phyloP scores from a whole-genome alignment of 495 filamentous ascomycete genomes.

The Xylaria grammica region DNA sequence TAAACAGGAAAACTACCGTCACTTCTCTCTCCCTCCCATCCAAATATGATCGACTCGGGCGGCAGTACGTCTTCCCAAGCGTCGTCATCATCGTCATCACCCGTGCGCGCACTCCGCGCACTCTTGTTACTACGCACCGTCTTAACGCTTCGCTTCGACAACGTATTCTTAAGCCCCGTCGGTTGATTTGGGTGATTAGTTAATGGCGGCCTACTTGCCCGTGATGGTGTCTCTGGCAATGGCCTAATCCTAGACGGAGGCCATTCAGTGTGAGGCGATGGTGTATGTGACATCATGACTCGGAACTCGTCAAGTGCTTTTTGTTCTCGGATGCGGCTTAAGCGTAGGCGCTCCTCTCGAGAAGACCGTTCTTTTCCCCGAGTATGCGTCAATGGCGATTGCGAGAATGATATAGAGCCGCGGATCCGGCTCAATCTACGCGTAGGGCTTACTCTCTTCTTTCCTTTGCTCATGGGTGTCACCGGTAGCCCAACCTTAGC shows the following conservation, averaged over 20 bases:
- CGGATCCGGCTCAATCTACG: slow-evolving; percentile 23
- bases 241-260: slow-evolving; percentile 22
- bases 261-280: slow-evolving; percentile 23
- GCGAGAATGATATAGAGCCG: slow-evolving; percentile 11
- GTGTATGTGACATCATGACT: slow-evolving; percentile 19
- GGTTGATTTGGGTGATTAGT: slow-evolving; percentile 23
- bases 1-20: slow-evolving; percentile 39
- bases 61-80: slow-evolving; percentile 39
- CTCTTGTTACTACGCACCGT: slow-evolving; percentile 30
- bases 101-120: slow-evolving; percentile 25
- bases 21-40: slow-evolving; percentile 30
- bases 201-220: slow-evolving; percentile 18
- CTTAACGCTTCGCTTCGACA: slow-evolving; percentile 27
- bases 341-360: slow-evolving; percentile 24
- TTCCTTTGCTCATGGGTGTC: slow-evolving; percentile 12
- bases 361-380: slow-evolving; percentile 20
- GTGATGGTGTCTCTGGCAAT: slow-evolving; percentile 30
- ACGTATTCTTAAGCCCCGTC: slow-evolving; percentile 9
- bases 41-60: slow-evolving; percentile 29
- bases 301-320: slow-evolving; percentile 12
- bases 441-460: slow-evolving; percentile 12
- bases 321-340: slow-evolving; percentile 21
- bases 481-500: slow-evolving; percentile 3
- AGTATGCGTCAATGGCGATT: slow-evolving; percentile 25
- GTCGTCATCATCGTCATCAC: slow-evolving; percentile 32